Evolutionary conservation across 2,329 filamentous ascomycete species (phyloP).

Genomic region (Penicillium thymicola): DNA sequence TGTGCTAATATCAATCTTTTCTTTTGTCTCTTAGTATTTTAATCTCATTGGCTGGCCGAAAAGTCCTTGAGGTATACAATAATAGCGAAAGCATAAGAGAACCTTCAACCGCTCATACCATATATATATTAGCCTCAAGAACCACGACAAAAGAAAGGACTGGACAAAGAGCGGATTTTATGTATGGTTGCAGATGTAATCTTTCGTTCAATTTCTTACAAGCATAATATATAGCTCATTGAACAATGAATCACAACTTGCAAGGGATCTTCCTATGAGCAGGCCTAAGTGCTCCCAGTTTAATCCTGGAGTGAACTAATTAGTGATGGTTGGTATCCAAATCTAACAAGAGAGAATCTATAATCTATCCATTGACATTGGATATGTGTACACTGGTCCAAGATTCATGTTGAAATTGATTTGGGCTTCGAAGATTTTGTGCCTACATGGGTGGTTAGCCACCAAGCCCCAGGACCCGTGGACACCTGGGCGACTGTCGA

Average conservation of each 20-base stretch:
- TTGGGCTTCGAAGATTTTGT: neutral
- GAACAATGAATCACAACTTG: too few species aligned
- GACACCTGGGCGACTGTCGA: neutral
- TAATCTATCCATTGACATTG: neutral
- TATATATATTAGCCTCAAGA: too few species aligned
- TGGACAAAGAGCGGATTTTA: too few species aligned
- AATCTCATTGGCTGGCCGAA: neutral
- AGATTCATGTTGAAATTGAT: neutral
- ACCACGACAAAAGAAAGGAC: too few species aligned
- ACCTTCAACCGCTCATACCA: neutral
- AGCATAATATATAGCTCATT: too few species aligned
- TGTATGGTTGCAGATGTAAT: too few species aligned
- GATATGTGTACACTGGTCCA: neutral
- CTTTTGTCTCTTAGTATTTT: neutral
- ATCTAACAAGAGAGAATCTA: neutral
- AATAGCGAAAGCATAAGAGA: neutral
- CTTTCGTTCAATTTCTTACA: too few species aligned
- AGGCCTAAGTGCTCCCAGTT: too few species aligned
- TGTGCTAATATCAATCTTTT: neutral
- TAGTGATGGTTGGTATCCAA: neutral
- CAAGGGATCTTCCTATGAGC: too few species aligned
- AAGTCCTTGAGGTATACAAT: neutral
- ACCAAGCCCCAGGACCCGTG: too few species aligned
- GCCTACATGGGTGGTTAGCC: neutral
- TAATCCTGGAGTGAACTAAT: too few species aligned